Conservation (phyloP, 2,329 filamentous ascomycete species). For the Exophiala sideris region DNA sequence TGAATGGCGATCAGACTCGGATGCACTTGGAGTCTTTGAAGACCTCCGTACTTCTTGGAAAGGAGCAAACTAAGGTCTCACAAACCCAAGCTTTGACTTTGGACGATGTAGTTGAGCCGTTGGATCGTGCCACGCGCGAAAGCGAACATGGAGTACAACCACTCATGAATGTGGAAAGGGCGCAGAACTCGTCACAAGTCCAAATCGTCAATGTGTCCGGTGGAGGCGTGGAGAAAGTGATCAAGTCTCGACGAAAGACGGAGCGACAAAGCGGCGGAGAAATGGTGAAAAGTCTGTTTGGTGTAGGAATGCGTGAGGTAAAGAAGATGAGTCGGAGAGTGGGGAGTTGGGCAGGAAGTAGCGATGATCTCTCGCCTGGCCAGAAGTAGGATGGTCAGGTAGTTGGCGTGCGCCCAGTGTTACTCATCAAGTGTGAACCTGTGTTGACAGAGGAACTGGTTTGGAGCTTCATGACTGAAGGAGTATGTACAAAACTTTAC, state of each 20-base stretch:
- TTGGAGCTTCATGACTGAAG: no score
- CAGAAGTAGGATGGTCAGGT: not conserved
- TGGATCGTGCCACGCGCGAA: conserved; percentile 14
- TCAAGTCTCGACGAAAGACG: conserved; percentile 13
- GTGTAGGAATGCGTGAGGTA: conserved; percentile 23
- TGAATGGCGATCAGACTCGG: not conserved
- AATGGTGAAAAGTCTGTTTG: conserved; percentile 23
- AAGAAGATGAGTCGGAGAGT: conserved; percentile 25
- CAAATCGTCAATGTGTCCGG: conserved; percentile 11
- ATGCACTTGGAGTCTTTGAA: not conserved
- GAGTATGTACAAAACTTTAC: conserved; percentile 4
- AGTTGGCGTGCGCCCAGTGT: not conserved
- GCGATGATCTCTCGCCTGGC: conserved; percentile 12
- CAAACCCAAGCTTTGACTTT: not conserved
- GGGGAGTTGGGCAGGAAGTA: conserved; percentile 19
- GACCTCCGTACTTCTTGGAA: not conserved
- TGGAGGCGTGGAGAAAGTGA: conserved; percentile 17
- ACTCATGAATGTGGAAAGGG: no score
- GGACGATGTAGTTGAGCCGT: not conserved
- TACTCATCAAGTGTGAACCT: not conserved
- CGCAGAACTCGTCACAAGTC: not conserved
- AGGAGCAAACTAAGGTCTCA: not conserved
- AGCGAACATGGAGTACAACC: conserved; percentile 12
- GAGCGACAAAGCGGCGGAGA: conserved; percentile 22
- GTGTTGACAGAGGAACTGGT: not conserved